Evolutionary conservation across 2,329 filamentous ascomycete genomes (phyloP).

Genomic region (Anisogramma anomala): DNA sequence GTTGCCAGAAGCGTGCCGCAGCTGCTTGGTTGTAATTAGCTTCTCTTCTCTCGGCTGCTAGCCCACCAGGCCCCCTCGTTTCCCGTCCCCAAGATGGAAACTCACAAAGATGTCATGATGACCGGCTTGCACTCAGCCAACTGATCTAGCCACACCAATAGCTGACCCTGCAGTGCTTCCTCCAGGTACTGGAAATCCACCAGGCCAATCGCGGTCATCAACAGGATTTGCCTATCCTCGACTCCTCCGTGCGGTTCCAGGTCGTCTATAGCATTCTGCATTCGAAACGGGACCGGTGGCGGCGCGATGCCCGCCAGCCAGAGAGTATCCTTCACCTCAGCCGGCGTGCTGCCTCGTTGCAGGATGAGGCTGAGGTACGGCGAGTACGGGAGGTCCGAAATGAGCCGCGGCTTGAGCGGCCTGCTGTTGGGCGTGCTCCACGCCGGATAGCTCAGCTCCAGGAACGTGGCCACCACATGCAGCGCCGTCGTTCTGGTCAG

Average conservation of each 20-base stretch:
- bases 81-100: too few species aligned
- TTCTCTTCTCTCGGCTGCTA: too few species aligned
- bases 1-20: slow-evolving; percentile 45
- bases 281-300: slow-evolving; percentile 26
- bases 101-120: slow-evolving; percentile 49
- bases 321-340: slow-evolving; percentile 52
- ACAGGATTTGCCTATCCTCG: slow-evolving; percentile 49
- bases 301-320: slow-evolving; percentile 48
- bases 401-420: slow-evolving; percentile 16
- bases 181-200: slow-evolving; percentile 57
- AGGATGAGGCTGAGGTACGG: slow-evolving; percentile 52
- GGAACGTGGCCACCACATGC: slow-evolving; percentile 49
- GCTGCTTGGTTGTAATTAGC: slow-evolving; percentile 22
- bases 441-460: slow-evolving; percentile 38
- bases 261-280: slow-evolving; percentile 27
- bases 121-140: slow-evolving; percentile 42
- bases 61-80: too few species aligned
- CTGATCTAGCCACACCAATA: slow-evolving; percentile 47
- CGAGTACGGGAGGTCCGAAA: slow-evolving; percentile 29
- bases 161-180: slow-evolving; percentile 48
- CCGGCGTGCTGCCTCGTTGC: slow-evolving; percentile 41
- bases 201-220: slow-evolving; percentile 51
- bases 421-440: slow-evolving; percentile 18
- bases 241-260: slow-evolving; percentile 34
- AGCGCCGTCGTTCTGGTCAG: slow-evolving; percentile 47